Evolutionary conservation across 805 yeast species (phyloP).

Genomic region (Tetrapisispora phaffii): DNA sequence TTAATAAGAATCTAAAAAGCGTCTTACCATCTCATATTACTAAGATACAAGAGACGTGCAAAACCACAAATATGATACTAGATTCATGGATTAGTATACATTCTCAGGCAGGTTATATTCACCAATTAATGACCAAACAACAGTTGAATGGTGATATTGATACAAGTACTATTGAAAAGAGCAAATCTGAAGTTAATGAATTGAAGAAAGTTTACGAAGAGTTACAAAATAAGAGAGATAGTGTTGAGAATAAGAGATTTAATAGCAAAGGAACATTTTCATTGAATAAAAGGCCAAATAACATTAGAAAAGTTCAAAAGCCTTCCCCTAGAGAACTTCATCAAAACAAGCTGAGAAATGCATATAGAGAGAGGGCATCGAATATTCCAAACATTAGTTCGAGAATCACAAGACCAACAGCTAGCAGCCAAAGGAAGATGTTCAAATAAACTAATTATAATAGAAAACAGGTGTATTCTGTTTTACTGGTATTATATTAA

Average conservation of each 20-base stretch:
- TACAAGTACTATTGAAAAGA: conserved; percentile 12
- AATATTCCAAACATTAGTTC: conserved; percentile 19
- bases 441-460: conserved; percentile 13
- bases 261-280: neutral
- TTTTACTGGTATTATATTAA: too few species aligned
- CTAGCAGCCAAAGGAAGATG: conserved; percentile 21
- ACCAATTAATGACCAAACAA: conserved; percentile 36
- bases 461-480: neutral
- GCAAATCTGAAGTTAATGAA: conserved; percentile 12
- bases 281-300: neutral
- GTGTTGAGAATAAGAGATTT: neutral
- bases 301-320: neutral
- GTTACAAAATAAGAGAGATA: conserved; percentile 7
- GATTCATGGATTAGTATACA: conserved; percentile 54
- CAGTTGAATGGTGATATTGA: conserved; percentile 9
- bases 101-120: conserved; percentile 50
- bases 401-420: conserved; percentile 18
- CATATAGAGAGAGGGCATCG: conserved; percentile 7
- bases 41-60: conserved; percentile 34
- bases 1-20: conserved; percentile 13
- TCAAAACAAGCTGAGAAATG: conserved; percentile 1
- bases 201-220: conserved; percentile 11
- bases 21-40: conserved; percentile 23
- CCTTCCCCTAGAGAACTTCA: neutral
- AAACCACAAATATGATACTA: conserved; percentile 39